These are phyloP conservation scores for Amphichorda felina DNA, from an alignment of 2,329 filamentous ascomycete genomes.

Conservation along the genomic window DNA sequence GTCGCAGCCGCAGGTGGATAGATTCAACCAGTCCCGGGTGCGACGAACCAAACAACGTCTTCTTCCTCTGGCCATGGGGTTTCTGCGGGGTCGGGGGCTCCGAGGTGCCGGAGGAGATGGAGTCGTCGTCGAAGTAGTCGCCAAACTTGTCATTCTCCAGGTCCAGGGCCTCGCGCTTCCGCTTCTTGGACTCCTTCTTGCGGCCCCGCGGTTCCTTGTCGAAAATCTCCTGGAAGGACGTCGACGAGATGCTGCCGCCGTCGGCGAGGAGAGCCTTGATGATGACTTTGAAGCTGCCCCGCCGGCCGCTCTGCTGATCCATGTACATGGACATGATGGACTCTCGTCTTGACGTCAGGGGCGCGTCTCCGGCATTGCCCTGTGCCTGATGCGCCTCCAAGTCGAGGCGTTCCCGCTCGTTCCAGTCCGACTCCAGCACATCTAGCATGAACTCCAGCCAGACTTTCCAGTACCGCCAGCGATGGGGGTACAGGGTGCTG, in stretches of 20 bases:
- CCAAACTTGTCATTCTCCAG: conserved; percentile 48
- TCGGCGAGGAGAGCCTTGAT: conserved; percentile 58
- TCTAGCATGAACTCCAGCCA: conserved; percentile 77
- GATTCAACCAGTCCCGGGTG: conserved; percentile 34
- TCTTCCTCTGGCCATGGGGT: conserved; percentile 11
- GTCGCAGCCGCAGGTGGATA: conserved; percentile 46
- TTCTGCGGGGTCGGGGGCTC: conserved; percentile 33
- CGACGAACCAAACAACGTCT: conserved; percentile 9
- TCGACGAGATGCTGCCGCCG: conserved; percentile 38
- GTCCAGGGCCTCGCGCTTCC: conserved; percentile 39
- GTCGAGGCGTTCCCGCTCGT: conserved; percentile 41
- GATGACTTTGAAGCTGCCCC: conserved; percentile 38
- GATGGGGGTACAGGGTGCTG: conserved; percentile 55
- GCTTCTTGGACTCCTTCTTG: conserved; percentile 29
- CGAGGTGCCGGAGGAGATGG: conserved; percentile 31
- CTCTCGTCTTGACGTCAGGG: conserved; percentile 25
- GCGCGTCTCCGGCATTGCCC: conserved; percentile 10
- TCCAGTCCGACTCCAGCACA: conserved; percentile 60
- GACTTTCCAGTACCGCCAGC: conserved; percentile 72
- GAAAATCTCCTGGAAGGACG: conserved; percentile 55
- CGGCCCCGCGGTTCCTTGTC: conserved; percentile 42
- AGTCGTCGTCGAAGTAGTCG: conserved; percentile 46
- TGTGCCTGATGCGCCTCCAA: conserved; percentile 10
- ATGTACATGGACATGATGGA: conserved; percentile 54
- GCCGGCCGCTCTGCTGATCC: conserved; percentile 29